Evolutionary conservation across 371 early-diverging fungal genomes (phyloP), one percentile per base, ranked within the genome.

Genomic region (Saksenaea oblongispora): DNA sequence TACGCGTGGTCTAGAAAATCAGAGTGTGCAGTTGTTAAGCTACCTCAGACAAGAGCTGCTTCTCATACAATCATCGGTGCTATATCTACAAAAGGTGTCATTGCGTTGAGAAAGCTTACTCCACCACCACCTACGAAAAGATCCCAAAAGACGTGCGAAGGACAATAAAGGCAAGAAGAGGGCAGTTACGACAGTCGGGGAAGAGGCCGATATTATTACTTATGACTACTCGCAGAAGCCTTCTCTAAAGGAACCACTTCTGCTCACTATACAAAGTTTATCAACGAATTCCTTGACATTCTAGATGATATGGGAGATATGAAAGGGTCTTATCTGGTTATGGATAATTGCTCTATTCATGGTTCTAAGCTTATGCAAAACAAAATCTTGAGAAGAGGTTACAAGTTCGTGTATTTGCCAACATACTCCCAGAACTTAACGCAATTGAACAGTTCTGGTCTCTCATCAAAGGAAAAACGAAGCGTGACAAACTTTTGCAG

Each of bases 201-300:
- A n/a, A n/a, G n/a, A n/a, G n/a, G n/a, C n/a, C n/a, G n/a, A n/a
- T n/a, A n/a, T n/a, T n/a, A n/a, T n/a, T n/a, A n/a, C n/a, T n/a
- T n/a, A n/a, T n/a, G n/a, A n/a, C n/a, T n/a, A n/a, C n/a, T n/a
- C n/a, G n/a, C n/a, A n/a, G n/a, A n/a, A n/a, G n/a, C n/a, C n/a
- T n/a, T n/a, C n/a, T n/a, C 60, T 44, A 59, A 53, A 60, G 65
- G 47, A 13, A 60, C 59, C 9, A 65, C 65, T 17, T 24, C 54
- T 56, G 60, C 47, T 44, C 56, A 65, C 36, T 56, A 47, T 56
- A 56, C 56, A 15, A 56, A 65, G 35, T 65, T 65, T 59, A 56
- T 60, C 17, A 60, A 56, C 42, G 57, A 59, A n/a, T 44, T 65
- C 47, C 60, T 65, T 42, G 41, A 54, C 59, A 28, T 64, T 22